These are phyloP conservation scores for Fusarium cyanostomum DNA, from an alignment of 2,329 filamentous ascomycete species.

Conservation along the genomic window DNA sequence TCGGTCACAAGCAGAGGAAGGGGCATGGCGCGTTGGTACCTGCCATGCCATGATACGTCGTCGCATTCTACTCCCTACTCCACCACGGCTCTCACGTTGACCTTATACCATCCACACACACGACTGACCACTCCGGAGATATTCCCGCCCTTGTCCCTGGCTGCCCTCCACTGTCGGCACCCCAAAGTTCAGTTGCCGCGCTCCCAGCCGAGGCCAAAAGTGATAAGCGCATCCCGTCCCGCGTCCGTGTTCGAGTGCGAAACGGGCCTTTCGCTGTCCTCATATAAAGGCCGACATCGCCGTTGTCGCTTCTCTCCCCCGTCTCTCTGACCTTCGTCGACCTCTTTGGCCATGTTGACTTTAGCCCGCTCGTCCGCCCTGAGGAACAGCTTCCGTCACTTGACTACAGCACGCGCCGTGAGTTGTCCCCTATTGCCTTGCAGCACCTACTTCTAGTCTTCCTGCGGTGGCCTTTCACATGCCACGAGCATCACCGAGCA, in stretches of 20 bases:
- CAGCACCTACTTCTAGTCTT: neutral
- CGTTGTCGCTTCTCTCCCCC: constrained; percentile 4
- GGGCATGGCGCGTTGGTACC: neutral
- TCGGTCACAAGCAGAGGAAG: constrained; percentile 32
- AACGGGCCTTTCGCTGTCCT: constrained; percentile 21
- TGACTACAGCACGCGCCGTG: constrained; percentile 43
- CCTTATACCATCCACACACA: neutral
- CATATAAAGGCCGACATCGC: constrained; percentile 27
- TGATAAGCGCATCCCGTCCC: constrained; percentile 17
- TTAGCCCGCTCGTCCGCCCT: constrained; percentile 46
- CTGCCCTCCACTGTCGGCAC: constrained; percentile 4
- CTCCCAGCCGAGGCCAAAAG: constrained; percentile 31
- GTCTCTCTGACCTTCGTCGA: constrained; percentile 3
- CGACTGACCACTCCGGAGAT: neutral
- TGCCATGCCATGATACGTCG: neutral
- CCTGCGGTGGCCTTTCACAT: neutral
- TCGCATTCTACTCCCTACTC: neutral
- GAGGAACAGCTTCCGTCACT: constrained; percentile 48
- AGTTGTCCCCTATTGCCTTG: constrained; percentile 16
- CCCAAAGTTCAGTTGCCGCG: constrained; percentile 7
- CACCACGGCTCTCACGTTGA: neutral
- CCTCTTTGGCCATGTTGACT: constrained; percentile 49
- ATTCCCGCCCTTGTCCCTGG: neutral
- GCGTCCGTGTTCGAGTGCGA: constrained; percentile 11
- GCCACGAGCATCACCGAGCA: neutral